Evolutionary conservation across 257 asterid genomes (phyloP).

Genomic region (Solanum clarkiae): DNA sequence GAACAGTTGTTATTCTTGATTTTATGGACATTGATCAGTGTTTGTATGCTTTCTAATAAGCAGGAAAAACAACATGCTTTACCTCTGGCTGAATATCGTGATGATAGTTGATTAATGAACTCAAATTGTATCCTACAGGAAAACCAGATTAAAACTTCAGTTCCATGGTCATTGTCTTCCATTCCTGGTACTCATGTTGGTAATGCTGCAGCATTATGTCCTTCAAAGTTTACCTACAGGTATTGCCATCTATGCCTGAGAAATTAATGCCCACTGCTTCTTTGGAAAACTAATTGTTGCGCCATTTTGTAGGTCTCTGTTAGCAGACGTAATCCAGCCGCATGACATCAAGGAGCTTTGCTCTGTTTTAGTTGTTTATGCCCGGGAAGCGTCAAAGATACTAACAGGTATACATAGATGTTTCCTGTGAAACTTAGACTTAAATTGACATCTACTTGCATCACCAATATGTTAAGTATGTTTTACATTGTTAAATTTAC

Average conservation of each 20-base stretch:
- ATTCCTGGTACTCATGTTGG: constrained; percentile 1
- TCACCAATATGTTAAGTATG: not conserved
- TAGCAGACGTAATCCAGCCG: constrained; percentile 14
- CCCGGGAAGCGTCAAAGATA: constrained; percentile 11
- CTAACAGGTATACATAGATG: constrained; percentile 12
- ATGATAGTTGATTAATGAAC: not conserved
- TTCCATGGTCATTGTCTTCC: constrained; percentile 2
- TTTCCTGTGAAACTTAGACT: not conserved
- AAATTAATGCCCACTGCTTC: not conserved
- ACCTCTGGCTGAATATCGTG: not conserved
- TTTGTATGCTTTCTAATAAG: not conserved
- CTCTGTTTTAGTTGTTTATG: constrained; percentile 8
- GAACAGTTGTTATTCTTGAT: not conserved
- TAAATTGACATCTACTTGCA: not conserved
- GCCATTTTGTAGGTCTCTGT: constrained; percentile 16
- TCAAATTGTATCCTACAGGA: not conserved
- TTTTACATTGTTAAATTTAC: not conserved
- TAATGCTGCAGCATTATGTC: constrained; percentile 7
- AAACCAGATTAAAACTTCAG: constrained; percentile 2
- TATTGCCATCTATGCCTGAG: not conserved
- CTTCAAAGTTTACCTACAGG: constrained; percentile 21
- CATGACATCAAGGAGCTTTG: constrained; percentile 21
- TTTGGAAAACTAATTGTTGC: not conserved
- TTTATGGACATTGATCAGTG: not conserved
- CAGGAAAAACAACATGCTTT: not conserved